Base-by-base conservation (phyloP, 805 yeast species). In the Starmera amethionina region DNA sequence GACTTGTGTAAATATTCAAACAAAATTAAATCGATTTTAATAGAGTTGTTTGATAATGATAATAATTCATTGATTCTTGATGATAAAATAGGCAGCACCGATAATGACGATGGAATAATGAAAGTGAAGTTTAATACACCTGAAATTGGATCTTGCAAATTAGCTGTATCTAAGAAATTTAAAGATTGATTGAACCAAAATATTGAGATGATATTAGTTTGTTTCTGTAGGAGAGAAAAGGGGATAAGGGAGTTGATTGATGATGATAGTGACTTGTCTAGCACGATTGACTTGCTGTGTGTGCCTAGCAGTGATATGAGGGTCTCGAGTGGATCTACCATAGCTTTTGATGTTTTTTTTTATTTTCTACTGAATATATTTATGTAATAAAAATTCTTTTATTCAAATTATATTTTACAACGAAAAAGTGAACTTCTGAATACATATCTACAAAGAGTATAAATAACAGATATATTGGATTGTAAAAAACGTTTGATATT, bases 221-320 rank as follows among this genome's bases (percentile, higher is more conserved):
- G 63, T 32, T 64, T 63, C 48, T 74, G 74, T 28, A 81, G 63
- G 8, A 58, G 53, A 40, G 73, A 68, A 54, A 79, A 79, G 10
- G 81, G 74, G 11, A 78, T 70, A 30, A 79, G 59, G 31, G 63
- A 63, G 51, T 82, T 75, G 41, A 81, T 57, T 11, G 72, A 51
- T 1, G 72, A 60, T 3, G 81, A 65, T 32, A 79, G 51, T 4
- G 58, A 50, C 29, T 63, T 62, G 43, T 79, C 81, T n/a, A 55
- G 52, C 32, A 53, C 43, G 3, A 55, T 40, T 1, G 46, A 38
- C 37, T 30, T 77, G 55, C 13, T 70, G 48, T 40, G 72, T 38
- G 34, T 56, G 34, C 47, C 48, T n/a, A 54, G 34, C 3, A 34
- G 29, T 1, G 32, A 22, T 2, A 54, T 36, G 9, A 52, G 40